A percentile compares a stretch with the other conserved stretches of the same genome.
These are phyloP conservation scores for Phytophthora megakarya DNA, from an alignment of 352 stramenopile genomes.

Conservation along the genomic window DNA sequence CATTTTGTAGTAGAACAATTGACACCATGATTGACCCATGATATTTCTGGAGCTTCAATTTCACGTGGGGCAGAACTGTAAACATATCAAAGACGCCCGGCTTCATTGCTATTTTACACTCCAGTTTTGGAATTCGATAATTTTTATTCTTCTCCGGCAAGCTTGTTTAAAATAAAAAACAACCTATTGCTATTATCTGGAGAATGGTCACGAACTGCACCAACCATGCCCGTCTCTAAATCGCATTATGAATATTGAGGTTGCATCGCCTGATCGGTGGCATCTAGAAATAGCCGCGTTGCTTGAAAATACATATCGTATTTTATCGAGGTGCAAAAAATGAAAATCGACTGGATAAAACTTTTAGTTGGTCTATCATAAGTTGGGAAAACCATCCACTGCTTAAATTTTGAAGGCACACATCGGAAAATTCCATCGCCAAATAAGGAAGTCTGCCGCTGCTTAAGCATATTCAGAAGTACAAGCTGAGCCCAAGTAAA, in stretches of 20 bases:
- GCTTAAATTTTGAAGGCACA: neutral
- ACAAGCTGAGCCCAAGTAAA: neutral
- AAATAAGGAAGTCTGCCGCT: neutral
- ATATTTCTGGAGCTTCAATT: neutral
- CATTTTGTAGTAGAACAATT: neutral
- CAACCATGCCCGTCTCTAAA: neutral
- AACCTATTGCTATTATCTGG: neutral
- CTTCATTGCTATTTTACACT: neutral
- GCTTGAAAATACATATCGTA: neutral
- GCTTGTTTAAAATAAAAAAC: neutral
- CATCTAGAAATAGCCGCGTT: too few relatives aligned
- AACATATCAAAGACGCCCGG: neutral
- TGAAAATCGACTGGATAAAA: neutral
- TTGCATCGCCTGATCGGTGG: neutral
- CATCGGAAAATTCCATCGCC: neutral
- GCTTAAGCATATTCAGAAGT: constrained; percentile 1
- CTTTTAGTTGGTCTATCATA: neutral
- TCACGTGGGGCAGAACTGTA: neutral
- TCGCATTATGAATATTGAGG: neutral
- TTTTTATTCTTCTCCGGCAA: neutral
- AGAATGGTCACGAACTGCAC: neutral
- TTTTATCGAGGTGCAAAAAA: neutral
- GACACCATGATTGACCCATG: neutral
- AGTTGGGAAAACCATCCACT: neutral
- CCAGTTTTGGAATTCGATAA: neutral